phyloP scores from a whole-genome alignment of 257 asterid genomes.

The Ehretia macrophylla region DNA sequence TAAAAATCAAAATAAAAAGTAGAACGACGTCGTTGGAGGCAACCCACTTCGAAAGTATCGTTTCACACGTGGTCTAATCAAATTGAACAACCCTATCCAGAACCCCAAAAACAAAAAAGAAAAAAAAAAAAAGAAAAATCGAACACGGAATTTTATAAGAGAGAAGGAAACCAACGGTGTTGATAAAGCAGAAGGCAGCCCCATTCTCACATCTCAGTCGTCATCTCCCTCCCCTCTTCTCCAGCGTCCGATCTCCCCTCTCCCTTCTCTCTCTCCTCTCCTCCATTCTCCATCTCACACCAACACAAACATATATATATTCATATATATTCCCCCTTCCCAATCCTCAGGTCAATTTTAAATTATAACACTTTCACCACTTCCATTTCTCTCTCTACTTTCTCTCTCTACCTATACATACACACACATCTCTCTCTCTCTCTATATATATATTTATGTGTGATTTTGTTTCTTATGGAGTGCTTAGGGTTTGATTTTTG shows the following conservation, averaged over 20 bases:
- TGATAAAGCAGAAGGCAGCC: conserved; percentile 42
- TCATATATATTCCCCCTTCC: background rate
- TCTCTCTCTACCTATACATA: background rate
- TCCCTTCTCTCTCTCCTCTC: conserved; percentile 19
- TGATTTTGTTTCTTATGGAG: conserved; percentile 6
- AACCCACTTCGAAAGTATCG: background rate
- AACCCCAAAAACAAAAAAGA: background rate
- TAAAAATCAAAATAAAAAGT: background rate
- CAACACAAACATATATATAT: background rate
- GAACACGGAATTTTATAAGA: background rate
- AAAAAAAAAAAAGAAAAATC: background rate
- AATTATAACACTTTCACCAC: too few species aligned
- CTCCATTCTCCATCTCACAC: conserved; percentile 38
- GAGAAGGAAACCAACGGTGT: conserved; percentile 57
- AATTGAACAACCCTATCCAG: background rate
- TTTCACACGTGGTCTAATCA: conserved; percentile 25
- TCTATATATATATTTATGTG: background rate
- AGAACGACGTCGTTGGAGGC: conserved; percentile 7
- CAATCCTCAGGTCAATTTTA: background rate
- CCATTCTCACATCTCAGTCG: conserved; percentile 70
- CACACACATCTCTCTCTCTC: background rate
- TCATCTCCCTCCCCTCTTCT: conserved; percentile 61
- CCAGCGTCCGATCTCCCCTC: conserved; percentile 61
- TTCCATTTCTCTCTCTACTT: background rate
- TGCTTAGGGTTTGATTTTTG: conserved; percentile 10